These are phyloP conservation scores for Daldinia bambusicola DNA, from an alignment of 495 filamentous ascomycete genomes.

Conservation along the genomic window DNA sequence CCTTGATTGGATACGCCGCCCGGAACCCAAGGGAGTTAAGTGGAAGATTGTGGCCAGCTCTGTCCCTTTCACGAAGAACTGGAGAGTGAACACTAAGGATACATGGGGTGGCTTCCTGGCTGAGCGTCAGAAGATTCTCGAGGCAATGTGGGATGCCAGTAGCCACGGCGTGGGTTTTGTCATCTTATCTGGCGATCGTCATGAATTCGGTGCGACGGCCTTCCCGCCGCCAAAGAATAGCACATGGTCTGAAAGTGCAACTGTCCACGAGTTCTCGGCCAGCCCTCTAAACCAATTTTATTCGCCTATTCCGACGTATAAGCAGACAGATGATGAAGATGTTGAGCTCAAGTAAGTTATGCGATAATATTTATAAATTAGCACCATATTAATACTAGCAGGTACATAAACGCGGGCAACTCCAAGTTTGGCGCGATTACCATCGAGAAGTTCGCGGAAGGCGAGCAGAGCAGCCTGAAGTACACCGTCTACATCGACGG, in stretches of 20 bases:
- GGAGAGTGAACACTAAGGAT: slow-evolving; percentile 82
- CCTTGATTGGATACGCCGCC: slow-evolving; percentile 74
- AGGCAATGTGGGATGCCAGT: slow-evolving; percentile 88
- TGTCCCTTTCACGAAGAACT: slow-evolving; percentile 97
- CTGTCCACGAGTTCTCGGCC: slow-evolving; percentile 87
- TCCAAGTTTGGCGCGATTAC: slow-evolving; percentile 92
- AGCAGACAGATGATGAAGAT: slow-evolving; percentile 80
- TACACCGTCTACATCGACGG: slow-evolving; percentile 89
- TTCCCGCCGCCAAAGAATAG: slow-evolving; percentile 76
- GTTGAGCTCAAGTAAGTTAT: slow-evolving; percentile 75
- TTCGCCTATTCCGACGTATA: slow-evolving; percentile 83
- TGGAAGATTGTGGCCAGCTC: slow-evolving; percentile 94
- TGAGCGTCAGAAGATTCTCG: slow-evolving; percentile 81
- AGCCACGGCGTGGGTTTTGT: slow-evolving; percentile 80
- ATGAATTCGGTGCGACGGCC: slow-evolving; percentile 93
- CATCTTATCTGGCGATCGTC: slow-evolving; percentile 86
- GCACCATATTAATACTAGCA: slow-evolving; percentile 42
- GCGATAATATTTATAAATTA: neutral
- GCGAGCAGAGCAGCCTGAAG: slow-evolving; percentile 71
- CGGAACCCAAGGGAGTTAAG: slow-evolving; percentile 76
- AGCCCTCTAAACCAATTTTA: slow-evolving; percentile 95
- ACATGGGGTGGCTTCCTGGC: slow-evolving; percentile 91
- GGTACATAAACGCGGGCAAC: slow-evolving; percentile 86
- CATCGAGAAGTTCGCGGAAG: slow-evolving; percentile 71
- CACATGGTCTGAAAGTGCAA: slow-evolving; percentile 65